Conservation (phyloP, 2,329 filamentous ascomycete species). For the Epichloe gansuensis region DNA sequence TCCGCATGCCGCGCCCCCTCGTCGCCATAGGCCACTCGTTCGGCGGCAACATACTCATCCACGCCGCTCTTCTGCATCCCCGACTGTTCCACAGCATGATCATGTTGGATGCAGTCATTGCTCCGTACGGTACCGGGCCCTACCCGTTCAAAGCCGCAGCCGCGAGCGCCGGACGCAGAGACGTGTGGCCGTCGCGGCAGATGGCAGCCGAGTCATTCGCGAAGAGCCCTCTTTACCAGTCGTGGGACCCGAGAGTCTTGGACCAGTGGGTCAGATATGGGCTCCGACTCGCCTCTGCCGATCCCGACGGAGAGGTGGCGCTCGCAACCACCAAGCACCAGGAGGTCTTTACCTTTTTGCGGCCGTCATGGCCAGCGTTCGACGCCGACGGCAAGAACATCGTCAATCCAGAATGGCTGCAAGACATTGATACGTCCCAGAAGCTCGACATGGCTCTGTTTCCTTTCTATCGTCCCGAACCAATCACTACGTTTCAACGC, state of each 20-base stretch:
- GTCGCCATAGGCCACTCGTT: slow-evolving; percentile 84
- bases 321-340: slow-evolving; percentile 77
- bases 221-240: slow-evolving; percentile 56
- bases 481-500: slow-evolving; percentile 38
- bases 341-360: slow-evolving; percentile 60
- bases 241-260: slow-evolving; percentile 73
- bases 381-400: slow-evolving; percentile 24
- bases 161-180: slow-evolving; percentile 59
- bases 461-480: slow-evolving; percentile 57
- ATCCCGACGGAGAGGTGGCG: slow-evolving; percentile 41
- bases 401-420: slow-evolving; percentile 27
- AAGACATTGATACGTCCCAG: slow-evolving; percentile 31
- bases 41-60: slow-evolving; percentile 61
- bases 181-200: slow-evolving; percentile 66
- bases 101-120: slow-evolving; percentile 75
- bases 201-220: slow-evolving; percentile 55
- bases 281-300: slow-evolving; percentile 45
- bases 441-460: slow-evolving; percentile 24
- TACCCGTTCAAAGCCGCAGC: slow-evolving; percentile 28
- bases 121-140: slow-evolving; percentile 27
- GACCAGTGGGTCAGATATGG: slow-evolving; percentile 51
- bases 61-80: slow-evolving; percentile 65
- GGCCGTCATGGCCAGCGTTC: slow-evolving; percentile 40
- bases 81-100: slow-evolving; percentile 64
- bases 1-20: slow-evolving; percentile 67